Percentiles rank a stretch among this genome's conserved stretches.
Conservation (phyloP, 108 stramenopile genomes). For the Discostella pseudostelligera region DNA sequence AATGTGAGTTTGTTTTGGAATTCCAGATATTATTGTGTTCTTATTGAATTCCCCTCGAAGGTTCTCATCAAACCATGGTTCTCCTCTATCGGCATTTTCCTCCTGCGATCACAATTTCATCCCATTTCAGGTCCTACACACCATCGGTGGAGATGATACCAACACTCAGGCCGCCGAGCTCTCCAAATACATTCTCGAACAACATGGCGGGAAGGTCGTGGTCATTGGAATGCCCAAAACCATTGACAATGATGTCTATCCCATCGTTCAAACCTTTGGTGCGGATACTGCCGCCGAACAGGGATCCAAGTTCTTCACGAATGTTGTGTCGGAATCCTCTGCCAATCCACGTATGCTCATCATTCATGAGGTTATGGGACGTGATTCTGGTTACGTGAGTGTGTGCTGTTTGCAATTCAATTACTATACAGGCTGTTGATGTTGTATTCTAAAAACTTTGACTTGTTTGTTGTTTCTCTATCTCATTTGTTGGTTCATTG, state of each 20-base stretch:
- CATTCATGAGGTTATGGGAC: conserved; percentile 92
- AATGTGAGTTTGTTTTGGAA: conserved; percentile 23
- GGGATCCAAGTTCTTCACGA: conserved; percentile 83
- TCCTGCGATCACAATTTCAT: background rate
- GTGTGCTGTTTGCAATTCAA: too few species aligned
- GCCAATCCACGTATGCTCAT: conserved; percentile 93
- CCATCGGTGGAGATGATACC: conserved; percentile 93
- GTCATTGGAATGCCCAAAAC: conserved; percentile 92
- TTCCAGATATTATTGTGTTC: background rate
- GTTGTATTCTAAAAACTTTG: too few species aligned
- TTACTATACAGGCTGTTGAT: too few species aligned
- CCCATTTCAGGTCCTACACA: conserved; percentile 70
- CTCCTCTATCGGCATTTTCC: too few species aligned
- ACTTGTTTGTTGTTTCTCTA: too few species aligned
- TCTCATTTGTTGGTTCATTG: too few species aligned
- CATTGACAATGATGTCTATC: conserved; percentile 87
- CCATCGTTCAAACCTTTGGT: conserved; percentile 88
- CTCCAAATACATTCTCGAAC: conserved; percentile 77
- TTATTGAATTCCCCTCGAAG: background rate
- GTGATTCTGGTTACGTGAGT: conserved; percentile 88
- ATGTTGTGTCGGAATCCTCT: conserved; percentile 78
- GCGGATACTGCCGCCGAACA: conserved; percentile 88
- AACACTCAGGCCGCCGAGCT: conserved; percentile 91
- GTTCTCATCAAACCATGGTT: too few species aligned
- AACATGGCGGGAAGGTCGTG: conserved; percentile 78